Conservation (phyloP, 495 filamentous ascomycete species). For the Hyphodiscus hymeniophilus region DNA sequence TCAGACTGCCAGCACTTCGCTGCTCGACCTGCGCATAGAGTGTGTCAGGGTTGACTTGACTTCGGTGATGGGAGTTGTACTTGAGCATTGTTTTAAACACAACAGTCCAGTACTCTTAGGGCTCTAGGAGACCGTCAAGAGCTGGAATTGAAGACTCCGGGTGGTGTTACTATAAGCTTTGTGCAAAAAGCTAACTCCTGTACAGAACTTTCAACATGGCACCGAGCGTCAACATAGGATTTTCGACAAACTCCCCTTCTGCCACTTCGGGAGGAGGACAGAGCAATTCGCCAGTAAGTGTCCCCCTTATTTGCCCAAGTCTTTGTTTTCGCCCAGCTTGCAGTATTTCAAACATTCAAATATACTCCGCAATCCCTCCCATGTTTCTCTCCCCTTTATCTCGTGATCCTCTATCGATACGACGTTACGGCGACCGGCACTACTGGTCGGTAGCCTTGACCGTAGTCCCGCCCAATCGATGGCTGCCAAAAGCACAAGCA, state of each 20-base stretch:
- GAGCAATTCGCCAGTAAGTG: slow-evolving; percentile 58
- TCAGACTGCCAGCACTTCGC: background rate
- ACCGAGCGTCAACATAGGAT: slow-evolving; percentile 10
- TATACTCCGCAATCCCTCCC: no score
- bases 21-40: background rate
- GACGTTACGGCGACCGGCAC: background rate
- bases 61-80: background rate
- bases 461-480: background rate
- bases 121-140: background rate
- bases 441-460: background rate
- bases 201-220: slow-evolving; percentile 18
- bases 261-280: slow-evolving; percentile 60
- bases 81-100: background rate
- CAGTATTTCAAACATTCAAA: no score
- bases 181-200: slow-evolving; percentile 7
- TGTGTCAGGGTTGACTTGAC: background rate
- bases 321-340: background rate
- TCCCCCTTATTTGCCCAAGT: background rate
- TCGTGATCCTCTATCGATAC: background rate
- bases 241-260: slow-evolving; percentile 44
- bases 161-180: background rate
- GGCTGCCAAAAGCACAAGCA: no score
- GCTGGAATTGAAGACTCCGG: background rate
- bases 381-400: background rate
- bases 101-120: background rate